Conservation (phyloP, 2,329 filamentous ascomycete species). For the Botryotinia convoluta region DNA sequence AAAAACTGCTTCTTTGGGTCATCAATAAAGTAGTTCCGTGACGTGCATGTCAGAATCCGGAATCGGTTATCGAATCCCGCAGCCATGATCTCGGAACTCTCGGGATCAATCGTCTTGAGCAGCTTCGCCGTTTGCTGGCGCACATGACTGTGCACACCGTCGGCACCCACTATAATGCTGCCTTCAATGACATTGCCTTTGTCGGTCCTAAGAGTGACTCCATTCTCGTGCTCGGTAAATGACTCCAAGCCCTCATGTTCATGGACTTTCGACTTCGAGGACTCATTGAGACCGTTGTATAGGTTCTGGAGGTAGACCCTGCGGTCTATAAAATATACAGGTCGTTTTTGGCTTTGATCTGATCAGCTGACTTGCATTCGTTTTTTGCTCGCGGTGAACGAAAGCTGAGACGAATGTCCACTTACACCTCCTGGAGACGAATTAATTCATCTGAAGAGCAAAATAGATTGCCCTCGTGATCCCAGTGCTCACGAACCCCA, state of each 20-base stretch:
- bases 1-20: slow-evolving; percentile 10
- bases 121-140: slow-evolving; percentile 36
- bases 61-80: slow-evolving; percentile 6
- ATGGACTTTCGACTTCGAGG: slow-evolving; percentile 9
- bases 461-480: slow-evolving; percentile 9
- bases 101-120: slow-evolving; percentile 1
- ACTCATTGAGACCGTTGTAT: slow-evolving; percentile 9
- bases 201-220: slow-evolving; percentile 4
- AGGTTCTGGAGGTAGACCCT: slow-evolving; percentile 4
- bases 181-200: slow-evolving; percentile 15
- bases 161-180: slow-evolving; percentile 31
- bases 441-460: slow-evolving; percentile 14
- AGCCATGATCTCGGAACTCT: slow-evolving; percentile 12
- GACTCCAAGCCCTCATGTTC: neutral
- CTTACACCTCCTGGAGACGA: slow-evolving; percentile 16
- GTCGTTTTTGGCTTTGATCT: slow-evolving; percentile 1
- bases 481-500: slow-evolving; percentile 7
- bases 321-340: slow-evolving; percentile 9
- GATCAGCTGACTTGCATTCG: neutral
- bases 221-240: slow-evolving; percentile 11
- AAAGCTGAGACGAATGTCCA: neutral
- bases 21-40: slow-evolving; percentile 4
- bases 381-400: neutral
- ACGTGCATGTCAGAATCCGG: slow-evolving; percentile 10
- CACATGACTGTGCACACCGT: slow-evolving; percentile 31